Base-by-base conservation (phyloP, 2,329 filamentous ascomycete genomes). In the Alternaria triticina region DNA sequence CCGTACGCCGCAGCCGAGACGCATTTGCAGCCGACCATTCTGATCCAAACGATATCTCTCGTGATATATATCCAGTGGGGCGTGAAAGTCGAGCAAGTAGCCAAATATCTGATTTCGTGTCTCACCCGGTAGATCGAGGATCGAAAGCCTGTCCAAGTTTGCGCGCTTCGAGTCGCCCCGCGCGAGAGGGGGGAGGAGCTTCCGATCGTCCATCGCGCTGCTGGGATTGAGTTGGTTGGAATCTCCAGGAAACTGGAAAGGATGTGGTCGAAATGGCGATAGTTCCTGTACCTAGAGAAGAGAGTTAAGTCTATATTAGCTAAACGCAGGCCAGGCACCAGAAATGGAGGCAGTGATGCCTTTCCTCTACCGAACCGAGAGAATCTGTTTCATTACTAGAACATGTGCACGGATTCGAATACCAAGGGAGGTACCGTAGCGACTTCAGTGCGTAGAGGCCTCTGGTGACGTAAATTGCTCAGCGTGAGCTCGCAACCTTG, bases 251-350 rank as follows among this genome's bases (percentile, higher is more conserved):
- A 20, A 2, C 4, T 20, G 1, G 9, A 1, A 3, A 20, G 5
- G 20, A 12, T 0, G 2, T 4, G 40, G 5, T 12, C 5, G 10
- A 12, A 2, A 0, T 44, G 40, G 11, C 1, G 10, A 3, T 44
- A 10, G 3, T n/a, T 8, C 33, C 12, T 13, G 28, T 13, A 13
- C n/a, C n/a, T n/a, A n/a, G n/a, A n/a, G n/a, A n/a, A n/a, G n/a
- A n/a, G n/a, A n/a, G n/a, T n/a, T n/a, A n/a, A n/a, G n/a, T n/a
- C n/a, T n/a, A n/a, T n/a, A n/a, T n/a, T n/a, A n/a, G n/a, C n/a
- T n/a, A n/a, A n/a, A n/a, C n/a, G n/a, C n/a, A n/a, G n/a, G n/a
- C n/a, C n/a, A n/a, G n/a, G n/a, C n/a, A n/a, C n/a, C n/a, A n/a
- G n/a, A n/a, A n/a, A n/a, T n/a, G n/a, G n/a, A n/a, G n/a, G n/a